A percentile compares a stretch with the other conserved stretches of the same genome.
phyloP scores from a whole-genome alignment of 768 basidiomycete species.

The Mycena olivaceomarginata region DNA sequence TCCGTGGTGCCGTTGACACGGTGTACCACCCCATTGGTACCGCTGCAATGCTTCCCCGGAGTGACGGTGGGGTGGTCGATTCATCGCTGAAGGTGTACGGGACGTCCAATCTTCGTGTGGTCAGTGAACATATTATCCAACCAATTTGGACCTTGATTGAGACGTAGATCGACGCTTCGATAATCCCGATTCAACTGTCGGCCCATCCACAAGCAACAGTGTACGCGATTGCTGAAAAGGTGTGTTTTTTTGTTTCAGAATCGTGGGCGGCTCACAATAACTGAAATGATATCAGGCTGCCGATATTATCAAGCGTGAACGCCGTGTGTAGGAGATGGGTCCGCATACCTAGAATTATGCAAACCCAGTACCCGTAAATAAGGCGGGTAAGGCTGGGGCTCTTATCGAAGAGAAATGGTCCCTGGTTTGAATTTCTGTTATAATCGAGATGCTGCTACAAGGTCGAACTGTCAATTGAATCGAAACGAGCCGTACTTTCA shows the following conservation, averaged over 20 bases:
- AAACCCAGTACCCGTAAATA: too few relatives aligned
- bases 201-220: constrained; percentile 33
- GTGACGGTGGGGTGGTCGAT: constrained; percentile 61
- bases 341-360: too few relatives aligned
- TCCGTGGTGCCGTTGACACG: not conserved
- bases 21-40: constrained; percentile 46
- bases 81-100: constrained; percentile 53
- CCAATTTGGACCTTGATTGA: not conserved
- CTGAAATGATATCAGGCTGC: too few relatives aligned
- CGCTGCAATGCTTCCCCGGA: constrained; percentile 59
- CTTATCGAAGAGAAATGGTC: too few relatives aligned
- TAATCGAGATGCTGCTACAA: too few relatives aligned
- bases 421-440: too few relatives aligned
- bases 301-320: too few relatives aligned
- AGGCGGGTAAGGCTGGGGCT: too few relatives aligned
- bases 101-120: constrained; percentile 32
- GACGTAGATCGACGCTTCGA: constrained; percentile 18
- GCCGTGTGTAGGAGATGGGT: too few relatives aligned
- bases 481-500: too few relatives aligned
- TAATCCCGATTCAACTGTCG: constrained; percentile 24
- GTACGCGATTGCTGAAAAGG: constrained; percentile 31
- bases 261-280: too few relatives aligned
- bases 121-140: not conserved
- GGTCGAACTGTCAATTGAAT: too few relatives aligned
- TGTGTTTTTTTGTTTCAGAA: not conserved